Evolutionary conservation across 108 stramenopile species (phyloP), one percentile per base, ranked within the genome.

Genomic region (Parietichytrium sp.): DNA sequence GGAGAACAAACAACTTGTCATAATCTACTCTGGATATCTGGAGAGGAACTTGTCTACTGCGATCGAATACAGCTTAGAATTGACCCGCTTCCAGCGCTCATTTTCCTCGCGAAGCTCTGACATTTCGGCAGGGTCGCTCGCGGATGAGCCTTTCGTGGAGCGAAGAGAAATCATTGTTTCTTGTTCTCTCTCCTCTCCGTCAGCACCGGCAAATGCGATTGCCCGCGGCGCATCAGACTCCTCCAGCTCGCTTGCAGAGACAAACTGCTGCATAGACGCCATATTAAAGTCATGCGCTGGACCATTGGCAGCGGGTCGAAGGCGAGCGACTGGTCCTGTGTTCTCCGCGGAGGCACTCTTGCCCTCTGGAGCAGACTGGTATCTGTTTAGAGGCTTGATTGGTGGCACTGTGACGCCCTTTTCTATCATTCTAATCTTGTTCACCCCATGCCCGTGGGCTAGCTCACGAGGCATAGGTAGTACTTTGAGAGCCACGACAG

Each of bases 401-500:
- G 61, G 61, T 10, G 61, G 61, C 8, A 72, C 61, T 6, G 61
- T 45, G 16, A 42, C 61, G 15, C 38, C n/a, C 20, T 72, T 72
- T 36, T 33, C 61, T 25, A 45, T 72, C n/a, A 42, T 6, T 12
- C 38, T 42, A 8, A 42, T 72, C 3, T 72, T 72, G 61, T 72
- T 72, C 38, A 42, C 61, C 3, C 61, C 61, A 27, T 72, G 61
- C 2, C 61, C 61, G 0, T 42, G 61, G 7, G 61, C 61, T 18
- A 72, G 10, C 33, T 72, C 61, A 6, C 38, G 38, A 72, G 61
- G 61, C 61, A 72, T 72, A 42, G 61, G 61, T 42, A 72, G 10
- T n/a, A 33, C 13, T n/a, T 45, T 23, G 20, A 72, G 61, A 8
- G 61, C 33, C 29, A 72, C 61, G 20, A 72, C 45, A 15, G 61